phyloP scores from a whole-genome alignment of 2,329 filamentous ascomycete species.

The Myriangium duriaei region DNA sequence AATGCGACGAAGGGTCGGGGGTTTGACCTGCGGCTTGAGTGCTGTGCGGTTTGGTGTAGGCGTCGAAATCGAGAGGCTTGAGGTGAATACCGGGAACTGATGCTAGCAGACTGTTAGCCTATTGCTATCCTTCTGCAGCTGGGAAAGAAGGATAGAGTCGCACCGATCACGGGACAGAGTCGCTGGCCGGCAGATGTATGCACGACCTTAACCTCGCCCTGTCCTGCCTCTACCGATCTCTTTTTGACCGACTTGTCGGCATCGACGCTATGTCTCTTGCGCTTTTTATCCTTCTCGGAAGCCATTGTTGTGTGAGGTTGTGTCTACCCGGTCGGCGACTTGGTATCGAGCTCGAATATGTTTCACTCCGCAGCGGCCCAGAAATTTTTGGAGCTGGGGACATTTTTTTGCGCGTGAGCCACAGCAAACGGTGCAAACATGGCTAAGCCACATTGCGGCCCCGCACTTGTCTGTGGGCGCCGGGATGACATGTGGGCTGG shows the following conservation, averaged over 20 bases:
- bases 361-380: too few relatives aligned
- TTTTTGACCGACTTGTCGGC: constrained; percentile 31
- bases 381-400: too few relatives aligned
- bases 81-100: constrained; percentile 24
- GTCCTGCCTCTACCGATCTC: constrained; percentile 15
- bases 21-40: constrained; percentile 17
- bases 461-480: too few relatives aligned
- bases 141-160: too few relatives aligned
- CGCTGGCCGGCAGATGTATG: constrained; percentile 10
- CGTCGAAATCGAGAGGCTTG: constrained; percentile 36
- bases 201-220: constrained; percentile 18
- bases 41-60: constrained; percentile 30
- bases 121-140: too few relatives aligned
- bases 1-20: constrained; percentile 29
- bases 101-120: too few relatives aligned
- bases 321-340: too few relatives aligned
- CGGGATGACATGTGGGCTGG: too few relatives aligned
- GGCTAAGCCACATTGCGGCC: too few relatives aligned
- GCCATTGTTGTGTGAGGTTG: constrained; percentile 15
- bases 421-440: too few relatives aligned
- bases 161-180: constrained; percentile 14
- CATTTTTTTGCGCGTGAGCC: too few relatives aligned
- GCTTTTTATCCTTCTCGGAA: constrained; percentile 34
- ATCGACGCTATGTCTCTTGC: constrained; percentile 36
- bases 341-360: too few relatives aligned